Base-by-base conservation (phyloP, 2,329 filamentous ascomycete genomes). In the Cryoendolithus antarcticus region DNA sequence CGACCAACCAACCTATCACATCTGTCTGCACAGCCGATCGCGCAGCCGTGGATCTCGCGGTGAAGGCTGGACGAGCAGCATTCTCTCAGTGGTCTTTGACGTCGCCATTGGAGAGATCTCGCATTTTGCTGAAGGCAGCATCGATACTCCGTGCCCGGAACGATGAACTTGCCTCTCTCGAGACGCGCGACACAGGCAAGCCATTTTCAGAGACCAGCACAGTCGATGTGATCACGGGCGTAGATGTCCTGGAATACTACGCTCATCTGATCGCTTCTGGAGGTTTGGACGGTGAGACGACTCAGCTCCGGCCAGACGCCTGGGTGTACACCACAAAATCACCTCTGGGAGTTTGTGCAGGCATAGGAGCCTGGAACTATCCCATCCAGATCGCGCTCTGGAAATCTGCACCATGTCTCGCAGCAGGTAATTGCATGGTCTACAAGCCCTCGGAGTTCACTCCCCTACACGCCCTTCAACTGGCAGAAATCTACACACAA, bases 281-380 rank as follows among this genome's bases (percentile, higher is more conserved):
- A 39, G 81, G 85, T 12, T 65, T 89, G 46, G 86, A 89, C 52
- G 85, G 85, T 42, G 83, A 89, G 61, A 81, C 82, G 11, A 78
- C 79, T 35, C 75, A 78, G 40, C 67, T 93, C 32, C 72, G 86
- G 30, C 69, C 77, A 37, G 79, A 85, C 48, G 84, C 85, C 3
- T 86, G 80, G 74, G 76, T 91, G 30, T 86, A 88, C 61, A 88
- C 82, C 8, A 80, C 76, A 54, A 89, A 91, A 58, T 81, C 84
- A 50, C 72, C 86, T 4, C 66, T 93, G 11, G 86, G 86, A 19
- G 84, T 91, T 9, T 93, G 85, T 58, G 86, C 75, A 9, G 86
- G 83, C 41, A 93, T 93, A 48, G 86, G 85, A 40, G 86, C 86
- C 9, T 93, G 85, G 85, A 93, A 93, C 62, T 93, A 93, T 57